Evolutionary conservation across 768 basidiomycete genomes (phyloP), one percentile per base, ranked within the genome.

Genomic region (Macrolepiota albuminosa): DNA sequence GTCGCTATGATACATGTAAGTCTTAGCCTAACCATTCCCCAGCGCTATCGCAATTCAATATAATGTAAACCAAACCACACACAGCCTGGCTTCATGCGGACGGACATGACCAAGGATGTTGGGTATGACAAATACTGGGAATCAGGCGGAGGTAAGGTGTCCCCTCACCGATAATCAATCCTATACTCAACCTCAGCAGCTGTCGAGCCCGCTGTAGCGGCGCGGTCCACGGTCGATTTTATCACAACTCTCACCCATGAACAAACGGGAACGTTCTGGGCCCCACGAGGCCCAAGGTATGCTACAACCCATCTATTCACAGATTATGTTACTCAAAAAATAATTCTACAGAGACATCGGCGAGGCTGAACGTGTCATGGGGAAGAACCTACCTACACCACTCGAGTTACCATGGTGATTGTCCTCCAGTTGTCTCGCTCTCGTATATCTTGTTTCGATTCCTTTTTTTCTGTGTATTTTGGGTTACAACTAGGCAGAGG

Each of bases 1-100:
- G 74, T 80, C 11, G 72, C 67, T 1, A 76, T 79, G 74, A 73
- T 81, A 43, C 78, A 80, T 65, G 78, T 79, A 40, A 59, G 77
- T 46, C 11, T 47, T 39, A 8, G 18, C 1, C 29, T 29, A 1
- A 2, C 29, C 29, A 4, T 29, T 4, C 7, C 21, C 21, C 2
- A 4, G 7, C 13, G 14, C 9, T n/a, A 29, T n/a, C 10, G 6
- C 2, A 11, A 26, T 16, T 54, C n/a, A n/a, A n/a, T n/a, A n/a
- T n/a, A n/a, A n/a, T n/a, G n/a, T n/a, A n/a, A n/a, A n/a, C n/a
- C n/a, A n/a, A n/a, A n/a, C n/a, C n/a, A n/a, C n/a, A n/a, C n/a
- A n/a, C n/a, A n/a, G n/a, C n/a, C n/a, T 24, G 78, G 80, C 0
- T 82, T 81, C 65, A 73, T 81, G 71, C 74, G 72, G 60, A 80